phyloP scores from a whole-genome alignment of 768 basidiomycete species.

The Rhodotorula graminis region DNA sequence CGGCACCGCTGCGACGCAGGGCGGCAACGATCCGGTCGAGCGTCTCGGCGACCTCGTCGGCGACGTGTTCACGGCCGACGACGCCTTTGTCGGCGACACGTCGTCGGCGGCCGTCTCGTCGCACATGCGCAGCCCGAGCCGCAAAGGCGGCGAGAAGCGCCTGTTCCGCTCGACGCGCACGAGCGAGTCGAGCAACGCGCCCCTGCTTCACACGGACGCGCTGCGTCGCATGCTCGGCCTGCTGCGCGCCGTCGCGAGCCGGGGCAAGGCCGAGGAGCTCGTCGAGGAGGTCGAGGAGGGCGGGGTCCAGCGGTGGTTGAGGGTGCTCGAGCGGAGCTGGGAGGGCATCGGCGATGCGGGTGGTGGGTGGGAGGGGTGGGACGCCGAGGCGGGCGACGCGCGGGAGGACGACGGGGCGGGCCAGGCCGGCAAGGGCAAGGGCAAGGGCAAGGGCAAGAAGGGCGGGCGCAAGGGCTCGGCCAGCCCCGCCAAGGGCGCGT shows the following conservation, averaged over 20 bases:
- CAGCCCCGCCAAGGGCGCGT: constrained; percentile 42
- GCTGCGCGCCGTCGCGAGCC: constrained; percentile 51
- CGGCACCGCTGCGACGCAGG: not conserved
- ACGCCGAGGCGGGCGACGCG: constrained; percentile 28
- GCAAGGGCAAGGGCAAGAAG: constrained; percentile 7
- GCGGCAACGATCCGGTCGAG: constrained; percentile 5
- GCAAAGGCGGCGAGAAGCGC: constrained; percentile 48
- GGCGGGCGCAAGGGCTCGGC: constrained; percentile 18
- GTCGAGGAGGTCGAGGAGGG: constrained; percentile 66
- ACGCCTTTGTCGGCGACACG: constrained; percentile 52
- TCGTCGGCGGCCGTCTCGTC: constrained; percentile 47
- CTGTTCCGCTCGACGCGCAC: constrained; percentile 62
- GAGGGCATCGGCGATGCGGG: constrained; percentile 57
- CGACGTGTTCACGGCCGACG: constrained; percentile 79
- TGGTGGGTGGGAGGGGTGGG: constrained; percentile 72
- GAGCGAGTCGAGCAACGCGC: constrained; percentile 49
- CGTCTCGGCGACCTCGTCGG: constrained; percentile 64
- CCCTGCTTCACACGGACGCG: constrained; percentile 58
- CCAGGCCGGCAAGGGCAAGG: not conserved
- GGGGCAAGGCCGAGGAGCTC: constrained; percentile 23
- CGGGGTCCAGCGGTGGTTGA: constrained; percentile 62
- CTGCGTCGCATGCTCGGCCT: constrained; percentile 67
- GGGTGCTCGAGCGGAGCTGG: constrained; percentile 73
- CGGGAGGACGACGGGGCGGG: not conserved
- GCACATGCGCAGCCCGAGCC: constrained; percentile 43